Conservation (phyloP, 1,284 basidiomycete species). For the Mycosarcoma maydis region DNA sequence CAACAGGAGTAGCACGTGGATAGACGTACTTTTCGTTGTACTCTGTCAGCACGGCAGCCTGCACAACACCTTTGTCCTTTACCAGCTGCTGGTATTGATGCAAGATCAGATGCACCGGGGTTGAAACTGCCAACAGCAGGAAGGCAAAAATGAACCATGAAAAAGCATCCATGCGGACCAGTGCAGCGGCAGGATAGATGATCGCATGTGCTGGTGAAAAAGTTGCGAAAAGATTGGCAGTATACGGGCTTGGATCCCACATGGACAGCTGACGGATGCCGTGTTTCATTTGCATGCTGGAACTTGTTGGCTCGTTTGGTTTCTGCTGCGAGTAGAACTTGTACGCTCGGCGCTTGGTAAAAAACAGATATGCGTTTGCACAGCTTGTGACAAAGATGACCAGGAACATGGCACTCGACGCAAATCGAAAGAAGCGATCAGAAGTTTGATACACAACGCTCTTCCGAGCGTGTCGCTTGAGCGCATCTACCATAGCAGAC, state of each 20-base stretch:
- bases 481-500: slow-evolving; percentile 43
- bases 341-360: slow-evolving; percentile 44
- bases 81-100: slow-evolving; percentile 46
- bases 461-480: slow-evolving; percentile 35
- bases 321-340: slow-evolving; percentile 42
- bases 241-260: slow-evolving; percentile 43
- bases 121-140: slow-evolving; percentile 23
- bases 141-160: slow-evolving; percentile 34
- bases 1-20: slow-evolving; percentile 44
- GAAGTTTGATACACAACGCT: slow-evolving; percentile 29
- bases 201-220: slow-evolving; percentile 42
- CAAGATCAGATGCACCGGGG: slow-evolving; percentile 38
- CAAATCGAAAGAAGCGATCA: slow-evolving; percentile 42
- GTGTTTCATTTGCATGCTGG: slow-evolving; percentile 30
- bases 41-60: slow-evolving; percentile 52
- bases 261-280: slow-evolving; percentile 39
- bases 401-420: slow-evolving; percentile 26
- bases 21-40: slow-evolving; percentile 58
- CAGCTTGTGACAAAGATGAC: slow-evolving; percentile 26
- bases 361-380: slow-evolving; percentile 47
- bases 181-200: slow-evolving; percentile 23
- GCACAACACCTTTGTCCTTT: slow-evolving; percentile 46
- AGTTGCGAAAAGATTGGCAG: slow-evolving; percentile 38
- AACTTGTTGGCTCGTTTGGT: slow-evolving; percentile 17
- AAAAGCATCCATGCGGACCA: slow-evolving; percentile 22